Conservation (phyloP, 83 land plant genomes). For the Diphasiastrum complanatum region DNA sequence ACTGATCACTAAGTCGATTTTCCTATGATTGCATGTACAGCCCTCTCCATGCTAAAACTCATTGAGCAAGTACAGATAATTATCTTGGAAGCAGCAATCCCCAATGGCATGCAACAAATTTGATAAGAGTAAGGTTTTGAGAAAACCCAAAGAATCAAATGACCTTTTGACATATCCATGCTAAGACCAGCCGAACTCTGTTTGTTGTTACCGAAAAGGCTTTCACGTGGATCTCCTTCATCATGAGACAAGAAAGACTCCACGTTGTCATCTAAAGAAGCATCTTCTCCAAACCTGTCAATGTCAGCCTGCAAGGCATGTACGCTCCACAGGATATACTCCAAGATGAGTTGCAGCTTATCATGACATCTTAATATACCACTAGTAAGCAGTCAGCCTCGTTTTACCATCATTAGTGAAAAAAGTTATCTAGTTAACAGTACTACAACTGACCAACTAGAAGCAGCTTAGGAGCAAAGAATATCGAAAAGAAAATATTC, state of each 20-base stretch:
- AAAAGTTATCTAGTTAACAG: background rate
- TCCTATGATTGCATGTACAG: conserved; percentile 1
- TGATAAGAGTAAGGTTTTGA: background rate
- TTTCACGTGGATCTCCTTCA: conserved; percentile 73
- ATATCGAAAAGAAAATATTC: no score
- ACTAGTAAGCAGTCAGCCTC: conserved; percentile 16
- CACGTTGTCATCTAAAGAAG: conserved; percentile 79
- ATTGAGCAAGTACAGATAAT: background rate
- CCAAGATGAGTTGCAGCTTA: no score
- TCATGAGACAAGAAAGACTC: conserved; percentile 91
- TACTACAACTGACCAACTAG: background rate
- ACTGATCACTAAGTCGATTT: conserved; percentile 6
- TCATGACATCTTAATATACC: conserved; percentile 40
- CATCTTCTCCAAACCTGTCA: conserved; percentile 85
- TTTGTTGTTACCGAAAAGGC: conserved; percentile 33
- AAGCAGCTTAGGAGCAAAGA: background rate
- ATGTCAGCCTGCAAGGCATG: conserved; percentile 68
- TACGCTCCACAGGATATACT: background rate
- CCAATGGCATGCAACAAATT: background rate
- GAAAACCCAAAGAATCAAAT: conserved; percentile 17
- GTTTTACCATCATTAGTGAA: background rate
- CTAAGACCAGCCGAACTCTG: conserved; percentile 58
- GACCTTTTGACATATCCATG: conserved; percentile 86
- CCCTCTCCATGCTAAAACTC: no score
- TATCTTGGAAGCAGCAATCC: background rate